Percentiles rank a stretch among this genome's conserved stretches.
phyloP scores from a whole-genome alignment of 352 stramenopile genomes.

The Phytophthora melonis region DNA sequence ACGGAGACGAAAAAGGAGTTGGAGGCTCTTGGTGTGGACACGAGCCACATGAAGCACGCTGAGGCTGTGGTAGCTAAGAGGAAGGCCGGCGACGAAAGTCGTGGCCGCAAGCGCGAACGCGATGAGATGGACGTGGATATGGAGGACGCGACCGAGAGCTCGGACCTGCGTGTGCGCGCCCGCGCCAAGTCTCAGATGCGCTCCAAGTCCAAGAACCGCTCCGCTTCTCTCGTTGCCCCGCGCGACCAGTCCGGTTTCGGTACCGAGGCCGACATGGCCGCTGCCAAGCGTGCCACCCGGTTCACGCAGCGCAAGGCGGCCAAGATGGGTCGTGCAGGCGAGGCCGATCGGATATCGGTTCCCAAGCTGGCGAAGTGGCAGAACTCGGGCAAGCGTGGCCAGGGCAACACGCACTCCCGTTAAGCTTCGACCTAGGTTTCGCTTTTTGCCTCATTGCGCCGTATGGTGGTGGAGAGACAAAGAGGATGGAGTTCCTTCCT shows the following conservation, averaged over 20 bases:
- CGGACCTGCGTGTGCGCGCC: constrained; percentile 69
- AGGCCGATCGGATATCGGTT: constrained; percentile 81
- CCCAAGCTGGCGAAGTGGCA: constrained; percentile 92
- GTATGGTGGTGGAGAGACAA: constrained; percentile 30
- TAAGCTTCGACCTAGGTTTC: constrained; percentile 51
- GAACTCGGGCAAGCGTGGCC: constrained; percentile 90
- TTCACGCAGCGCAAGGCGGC: constrained; percentile 81
- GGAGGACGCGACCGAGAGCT: constrained; percentile 88
- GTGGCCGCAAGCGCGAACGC: constrained; percentile 87
- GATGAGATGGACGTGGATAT: constrained; percentile 89
- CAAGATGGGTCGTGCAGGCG: constrained; percentile 83
- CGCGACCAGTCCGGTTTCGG: constrained; percentile 79
- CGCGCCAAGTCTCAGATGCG: constrained; percentile 77
- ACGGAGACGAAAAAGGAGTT: constrained; percentile 92
- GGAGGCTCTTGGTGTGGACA: constrained; percentile 92
- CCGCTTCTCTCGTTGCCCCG: constrained; percentile 77
- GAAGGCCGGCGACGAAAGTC: constrained; percentile 72
- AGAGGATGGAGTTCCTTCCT: constrained; percentile 26
- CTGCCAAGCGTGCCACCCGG: constrained; percentile 56
- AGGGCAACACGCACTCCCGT: constrained; percentile 80
- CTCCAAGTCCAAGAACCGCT: constrained; percentile 87
- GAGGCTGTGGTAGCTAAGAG: constrained; percentile 76
- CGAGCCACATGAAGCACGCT: constrained; percentile 92
- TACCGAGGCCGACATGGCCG: constrained; percentile 51
- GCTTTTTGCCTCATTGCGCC: constrained; percentile 25